A percentile compares a stretch with the other conserved stretches of the same genome.
Conservation (phyloP, 2,329 filamentous ascomycete species). For the Cadophora luteo-olivacea region DNA sequence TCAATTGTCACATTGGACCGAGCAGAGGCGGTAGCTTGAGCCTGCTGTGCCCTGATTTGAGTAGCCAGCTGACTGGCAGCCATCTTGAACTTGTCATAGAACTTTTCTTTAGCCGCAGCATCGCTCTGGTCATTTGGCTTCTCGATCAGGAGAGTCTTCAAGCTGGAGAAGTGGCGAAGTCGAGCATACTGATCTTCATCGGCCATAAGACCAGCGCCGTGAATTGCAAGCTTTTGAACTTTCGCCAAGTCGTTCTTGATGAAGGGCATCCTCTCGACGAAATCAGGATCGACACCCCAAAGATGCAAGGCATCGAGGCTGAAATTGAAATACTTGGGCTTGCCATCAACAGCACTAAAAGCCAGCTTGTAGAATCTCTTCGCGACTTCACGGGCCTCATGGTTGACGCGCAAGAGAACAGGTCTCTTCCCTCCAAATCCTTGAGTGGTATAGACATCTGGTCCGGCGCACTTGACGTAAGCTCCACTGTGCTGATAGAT, state of each 20-base stretch:
- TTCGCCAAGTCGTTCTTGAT: not conserved
- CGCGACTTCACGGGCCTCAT: conserved; percentile 14
- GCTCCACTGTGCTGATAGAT: not conserved
- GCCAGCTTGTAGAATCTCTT: conserved; percentile 6
- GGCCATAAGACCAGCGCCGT: not conserved
- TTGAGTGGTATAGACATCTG: not conserved
- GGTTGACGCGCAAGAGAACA: conserved; percentile 17
- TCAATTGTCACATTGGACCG: no score
- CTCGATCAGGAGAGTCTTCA: not conserved
- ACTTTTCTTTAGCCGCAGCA: not conserved
- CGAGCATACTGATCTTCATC: not conserved
- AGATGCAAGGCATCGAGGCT: not conserved
- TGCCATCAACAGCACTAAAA: not conserved
- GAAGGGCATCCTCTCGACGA: not conserved
- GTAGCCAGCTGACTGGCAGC: not conserved
- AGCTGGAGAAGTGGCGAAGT: not conserved
- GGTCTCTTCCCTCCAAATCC: not conserved
- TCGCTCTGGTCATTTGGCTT: not conserved
- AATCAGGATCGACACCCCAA: not conserved
- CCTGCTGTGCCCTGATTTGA: not conserved
- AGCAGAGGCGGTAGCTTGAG: not conserved
- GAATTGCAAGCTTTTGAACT: conserved; percentile 1
- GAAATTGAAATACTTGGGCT: conserved; percentile 13
- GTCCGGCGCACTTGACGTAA: not conserved
- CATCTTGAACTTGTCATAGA: not conserved